Evolutionary conservation across 2,329 filamentous ascomycete genomes (phyloP).

Genomic region (Fusarium floridanum): DNA sequence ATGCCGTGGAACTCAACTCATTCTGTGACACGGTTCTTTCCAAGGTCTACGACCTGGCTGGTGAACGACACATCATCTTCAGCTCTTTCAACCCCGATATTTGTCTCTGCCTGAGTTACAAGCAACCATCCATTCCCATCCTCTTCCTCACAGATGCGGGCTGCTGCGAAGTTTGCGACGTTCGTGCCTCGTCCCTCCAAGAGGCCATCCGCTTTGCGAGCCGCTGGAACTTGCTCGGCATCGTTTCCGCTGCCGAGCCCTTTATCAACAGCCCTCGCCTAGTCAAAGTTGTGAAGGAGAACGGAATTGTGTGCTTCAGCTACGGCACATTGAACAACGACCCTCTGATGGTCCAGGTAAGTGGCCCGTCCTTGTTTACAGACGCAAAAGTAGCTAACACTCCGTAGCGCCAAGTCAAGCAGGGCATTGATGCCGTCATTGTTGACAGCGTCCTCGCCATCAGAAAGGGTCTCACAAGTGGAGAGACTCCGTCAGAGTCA

Average conservation of each 20-base stretch:
- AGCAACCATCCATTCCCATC: constrained; percentile 96
- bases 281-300: constrained; percentile 94
- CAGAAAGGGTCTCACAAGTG: constrained; percentile 82
- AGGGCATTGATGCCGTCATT: constrained; percentile 98
- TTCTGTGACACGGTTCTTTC: constrained; percentile 94
- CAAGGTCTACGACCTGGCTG: constrained; percentile 89
- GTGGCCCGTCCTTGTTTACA: constrained; percentile 43
- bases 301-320: constrained; percentile 91
- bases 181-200: constrained; percentile 90
- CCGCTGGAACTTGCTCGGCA: constrained; percentile 93
- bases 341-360: constrained; percentile 84
- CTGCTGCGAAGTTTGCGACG: constrained; percentile 83
- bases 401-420: constrained; percentile 83
- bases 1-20: constrained; percentile 94
- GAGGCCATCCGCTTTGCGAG: constrained; percentile 95
- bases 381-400: constrained; percentile 20
- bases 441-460: constrained; percentile 96
- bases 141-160: constrained; percentile 95
- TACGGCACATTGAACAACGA: constrained; percentile 96
- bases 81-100: constrained; percentile 98
- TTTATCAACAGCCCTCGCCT: constrained; percentile 90
- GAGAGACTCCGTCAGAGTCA: constrained; percentile 38
- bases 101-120: constrained; percentile 92
- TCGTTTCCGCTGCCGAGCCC: constrained; percentile 90
- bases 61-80: constrained; percentile 92